phyloP scores from a whole-genome alignment of 345 rosid genomes.

The Euphorbia peplus region DNA sequence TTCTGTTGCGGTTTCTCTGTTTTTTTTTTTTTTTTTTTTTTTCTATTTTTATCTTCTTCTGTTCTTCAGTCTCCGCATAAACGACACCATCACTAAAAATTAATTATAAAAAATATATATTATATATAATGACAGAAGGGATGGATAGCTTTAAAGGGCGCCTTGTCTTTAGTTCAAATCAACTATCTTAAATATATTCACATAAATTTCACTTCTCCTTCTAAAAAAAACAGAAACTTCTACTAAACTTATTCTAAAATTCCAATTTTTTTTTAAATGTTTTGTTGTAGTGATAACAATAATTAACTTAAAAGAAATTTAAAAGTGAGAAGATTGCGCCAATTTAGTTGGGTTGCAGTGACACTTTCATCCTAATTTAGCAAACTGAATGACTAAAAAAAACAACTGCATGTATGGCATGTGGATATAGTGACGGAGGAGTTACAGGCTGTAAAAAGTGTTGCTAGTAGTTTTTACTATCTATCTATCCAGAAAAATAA shows the following conservation, averaged over 20 bases:
- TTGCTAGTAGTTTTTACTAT: too few species aligned
- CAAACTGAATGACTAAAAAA: background rate
- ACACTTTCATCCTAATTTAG: background rate
- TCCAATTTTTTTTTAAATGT: background rate
- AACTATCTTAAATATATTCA: background rate
- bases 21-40: background rate
- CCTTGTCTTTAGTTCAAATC: slow-evolving; percentile 35
- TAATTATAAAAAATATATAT: too few species aligned
- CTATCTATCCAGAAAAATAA: background rate
- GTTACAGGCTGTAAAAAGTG: background rate
- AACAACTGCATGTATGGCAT: slow-evolving; percentile 12
- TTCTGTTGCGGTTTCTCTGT: slow-evolving; percentile 1
- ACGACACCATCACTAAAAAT: slow-evolving; percentile 24
- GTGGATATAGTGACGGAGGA: too few species aligned
- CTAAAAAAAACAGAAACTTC: background rate
- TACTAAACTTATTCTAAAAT: too few species aligned
- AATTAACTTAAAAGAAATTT: background rate
- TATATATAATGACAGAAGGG: slow-evolving; percentile 44
- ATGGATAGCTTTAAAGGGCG: slow-evolving; percentile 47
- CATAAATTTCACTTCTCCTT: background rate
- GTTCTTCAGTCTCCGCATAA: slow-evolving; percentile 24
- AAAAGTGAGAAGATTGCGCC: slow-evolving; percentile 16
- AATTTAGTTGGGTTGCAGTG: slow-evolving; percentile 5
- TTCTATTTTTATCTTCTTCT: slow-evolving; percentile 19
- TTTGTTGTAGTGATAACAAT: background rate